phyloP scores from a whole-genome alignment of 208 protist genomes.

The Naegleria gruberi region DNA sequence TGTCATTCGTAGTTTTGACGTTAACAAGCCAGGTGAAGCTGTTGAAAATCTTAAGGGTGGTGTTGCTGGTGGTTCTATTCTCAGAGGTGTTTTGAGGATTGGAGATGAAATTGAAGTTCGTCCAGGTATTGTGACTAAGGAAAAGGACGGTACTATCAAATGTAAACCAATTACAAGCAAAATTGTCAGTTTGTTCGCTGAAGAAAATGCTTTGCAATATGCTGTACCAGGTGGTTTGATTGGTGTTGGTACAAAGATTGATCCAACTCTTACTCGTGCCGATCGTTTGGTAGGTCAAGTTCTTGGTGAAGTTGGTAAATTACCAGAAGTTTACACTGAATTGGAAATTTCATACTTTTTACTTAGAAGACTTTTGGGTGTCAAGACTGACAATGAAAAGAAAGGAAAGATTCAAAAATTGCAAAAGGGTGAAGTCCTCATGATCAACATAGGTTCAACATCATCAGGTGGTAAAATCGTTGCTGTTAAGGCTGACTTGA shows the following conservation, averaged over 20 bases:
- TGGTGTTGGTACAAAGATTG: constrained; percentile 98
- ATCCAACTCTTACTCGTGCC: constrained; percentile 95
- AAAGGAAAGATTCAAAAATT: constrained; percentile 81
- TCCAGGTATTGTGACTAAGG: constrained; percentile 85
- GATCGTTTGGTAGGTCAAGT: constrained; percentile 96
- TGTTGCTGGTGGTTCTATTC: constrained; percentile 96
- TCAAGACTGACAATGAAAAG: constrained; percentile 70
- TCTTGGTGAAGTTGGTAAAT: constrained; percentile 59
- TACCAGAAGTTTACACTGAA: constrained; percentile 93
- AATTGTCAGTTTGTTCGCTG: constrained; percentile 86
- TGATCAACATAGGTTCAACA: constrained; percentile 99
- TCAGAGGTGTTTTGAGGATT: constrained; percentile 90
- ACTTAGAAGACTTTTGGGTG: constrained; percentile 88
- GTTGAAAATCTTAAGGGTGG: constrained; percentile 92
- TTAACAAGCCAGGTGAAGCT: constrained; percentile 97
- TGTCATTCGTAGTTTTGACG: constrained; percentile 99
- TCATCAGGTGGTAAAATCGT: constrained; percentile 90
- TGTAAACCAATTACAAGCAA: constrained; percentile 89
- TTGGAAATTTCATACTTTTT: constrained; percentile 96
- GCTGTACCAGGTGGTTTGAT: constrained; percentile 98
- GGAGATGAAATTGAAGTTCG: constrained; percentile 98
- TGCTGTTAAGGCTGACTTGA: constrained; percentile 83
- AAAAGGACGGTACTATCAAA: constrained; percentile 66
- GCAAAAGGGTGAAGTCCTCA: constrained; percentile 88
- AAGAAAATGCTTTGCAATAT: constrained; percentile 96